Base-by-base conservation (phyloP, 176 grass and related monocot genomes). In the Oryza nivara region DNA sequence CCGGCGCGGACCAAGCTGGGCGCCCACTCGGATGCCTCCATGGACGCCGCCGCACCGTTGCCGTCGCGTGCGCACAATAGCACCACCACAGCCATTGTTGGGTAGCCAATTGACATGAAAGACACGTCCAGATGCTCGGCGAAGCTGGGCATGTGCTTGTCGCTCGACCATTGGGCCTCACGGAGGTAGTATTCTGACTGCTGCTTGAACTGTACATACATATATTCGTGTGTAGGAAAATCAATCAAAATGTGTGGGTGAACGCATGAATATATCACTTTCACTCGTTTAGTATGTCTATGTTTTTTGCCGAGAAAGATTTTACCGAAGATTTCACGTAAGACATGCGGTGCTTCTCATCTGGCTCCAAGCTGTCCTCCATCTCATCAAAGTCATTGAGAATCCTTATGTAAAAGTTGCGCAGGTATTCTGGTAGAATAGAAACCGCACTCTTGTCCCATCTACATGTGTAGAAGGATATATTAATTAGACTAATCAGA, bases 1-100 rank as follows among this genome's bases (percentile, higher is more conserved):
- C 73, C 75, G 7, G 67, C 66, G 3, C 15, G n/a, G 14, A 83
- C 73, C 65, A 78, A 65, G 8, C 34, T 67, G 0, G 88, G 78
- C 6, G 61, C 70, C 88, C 84, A 90, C 0, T 79, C 9, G n/a
- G 86, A 87, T 1, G 14, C 73, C 70, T 90, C 88, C 63, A 30
- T 11, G 0, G 83, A 82, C 10, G 80, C 75, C 5, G 52, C 0
- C 22, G 23, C 84, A 1, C 65, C 67, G 14, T 1, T 15, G 14
- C 7, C 3, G 51, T 38, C 36, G 36, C 36, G 51, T 0, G 51
- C 69, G 3, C 84, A 84, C 49, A 87, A 28, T 0, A 90, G 80
- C 1, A 78, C 23, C 38, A 60, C 26, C 1, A 60, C 15, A 26
- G 49, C 54, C 0, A 82, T 70, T 1, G 45, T 41, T 1, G 75